Evolutionary conservation across 2,329 filamentous ascomycete genomes (phyloP).

Genomic region (Aspergillus sp.): DNA sequence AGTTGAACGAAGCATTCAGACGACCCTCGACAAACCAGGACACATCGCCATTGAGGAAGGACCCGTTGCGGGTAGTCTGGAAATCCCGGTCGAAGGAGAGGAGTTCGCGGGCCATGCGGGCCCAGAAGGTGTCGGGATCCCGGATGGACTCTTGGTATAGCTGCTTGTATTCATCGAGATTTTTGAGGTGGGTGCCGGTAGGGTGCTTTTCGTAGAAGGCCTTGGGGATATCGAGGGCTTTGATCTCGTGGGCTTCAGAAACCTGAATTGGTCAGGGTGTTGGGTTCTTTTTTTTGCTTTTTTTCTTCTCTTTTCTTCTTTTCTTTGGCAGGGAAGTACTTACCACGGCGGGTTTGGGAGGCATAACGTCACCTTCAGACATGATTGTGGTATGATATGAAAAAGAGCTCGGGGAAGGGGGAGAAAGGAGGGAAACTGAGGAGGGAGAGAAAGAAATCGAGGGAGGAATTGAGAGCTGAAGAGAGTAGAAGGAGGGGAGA

Average conservation of each 20-base stretch:
- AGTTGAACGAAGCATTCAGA: slow-evolving; percentile 95
- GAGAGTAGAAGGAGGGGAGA: background rate
- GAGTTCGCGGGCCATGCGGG: slow-evolving; percentile 71
- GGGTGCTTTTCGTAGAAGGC: slow-evolving; percentile 53
- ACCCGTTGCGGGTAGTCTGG: slow-evolving; percentile 74
- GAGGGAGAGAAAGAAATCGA: background rate
- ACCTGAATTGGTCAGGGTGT: slow-evolving; percentile 21
- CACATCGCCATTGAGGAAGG: slow-evolving; percentile 68
- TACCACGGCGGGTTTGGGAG: slow-evolving; percentile 35
- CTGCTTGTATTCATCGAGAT: slow-evolving; percentile 54
- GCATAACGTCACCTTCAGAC: slow-evolving; percentile 29
- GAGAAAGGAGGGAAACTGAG: background rate
- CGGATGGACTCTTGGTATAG: slow-evolving; percentile 78
- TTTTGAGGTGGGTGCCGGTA: slow-evolving; percentile 50
- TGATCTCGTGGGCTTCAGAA: slow-evolving; percentile 41
- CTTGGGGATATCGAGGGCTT: slow-evolving; percentile 49
- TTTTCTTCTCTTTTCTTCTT: no score
- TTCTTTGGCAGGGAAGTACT: slow-evolving; percentile 9
- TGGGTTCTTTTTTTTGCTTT: background rate
- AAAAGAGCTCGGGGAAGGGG: background rate
- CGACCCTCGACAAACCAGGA: slow-evolving; percentile 93
- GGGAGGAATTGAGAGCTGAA: background rate
- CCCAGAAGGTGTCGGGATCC: slow-evolving; percentile 87
- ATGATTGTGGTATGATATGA: slow-evolving; percentile 16
- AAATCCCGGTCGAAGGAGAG: slow-evolving; percentile 89